Base-by-base conservation (phyloP, 73 alveolate genomes). In the Paramecium biaurelia region DNA sequence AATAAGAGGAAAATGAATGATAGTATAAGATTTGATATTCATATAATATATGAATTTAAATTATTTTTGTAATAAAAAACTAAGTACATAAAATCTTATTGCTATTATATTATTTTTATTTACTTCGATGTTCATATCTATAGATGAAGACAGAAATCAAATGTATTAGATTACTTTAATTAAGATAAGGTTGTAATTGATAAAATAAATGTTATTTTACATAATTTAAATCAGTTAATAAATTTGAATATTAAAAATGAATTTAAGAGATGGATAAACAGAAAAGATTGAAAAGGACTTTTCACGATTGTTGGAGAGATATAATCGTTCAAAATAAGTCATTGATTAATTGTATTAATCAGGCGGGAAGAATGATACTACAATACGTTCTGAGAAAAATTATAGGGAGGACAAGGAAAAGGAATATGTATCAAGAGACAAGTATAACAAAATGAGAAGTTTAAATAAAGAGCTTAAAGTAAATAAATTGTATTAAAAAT, bases 401-500 rank as follows among this genome's bases (percentile, higher is more conserved):
- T 30, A 42, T 15, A 38, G 8, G 21, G 63, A 32, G 5, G 53
- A 28, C 24, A 76, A 76, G 12, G 90, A 79, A 14, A 79, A 45
- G 56, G 90, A 79, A 15, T 23, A 18, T 7, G 74, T 79, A 24
- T 38, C 90, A 43, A 79, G 74, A 47, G 90, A 79, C 23, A 79
- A 79, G 56, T 79, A 79, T 47, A 45, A 21, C 34, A 79, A 79
- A 79, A 63, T 79, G 35, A 79, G 90, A 45, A 43, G 32, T 14
- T 41, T 79, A 20, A 79, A 79, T 63, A 79, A 79, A 47, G 90
- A 79, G 28, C 74, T 79, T 18, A 79, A 79, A 79, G 90, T 79
- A 79, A 7, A 38, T n/a, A 28, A 76, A 76, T 42, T 21, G 24
- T 4, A 79, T 43, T 37, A 24, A 45, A 43, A 53, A 53, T 15